Evolutionary conservation across 306 rosid species (phyloP), one percentile per base, ranked within the genome.

Genomic region (Aeschynomene evenia): DNA sequence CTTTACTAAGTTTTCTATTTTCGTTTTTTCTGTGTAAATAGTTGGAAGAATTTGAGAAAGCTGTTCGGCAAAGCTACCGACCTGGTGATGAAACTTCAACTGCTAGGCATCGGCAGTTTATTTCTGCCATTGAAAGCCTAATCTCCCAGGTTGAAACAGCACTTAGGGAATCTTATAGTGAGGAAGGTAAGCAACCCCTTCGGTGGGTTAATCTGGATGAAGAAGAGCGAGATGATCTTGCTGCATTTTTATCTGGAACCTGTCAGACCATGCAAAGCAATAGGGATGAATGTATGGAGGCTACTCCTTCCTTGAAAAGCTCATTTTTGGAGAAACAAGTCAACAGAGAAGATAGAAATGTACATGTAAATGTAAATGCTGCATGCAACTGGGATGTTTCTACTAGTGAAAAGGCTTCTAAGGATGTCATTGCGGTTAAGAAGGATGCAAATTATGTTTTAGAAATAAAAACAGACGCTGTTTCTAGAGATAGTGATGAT

Each of bases 41-140:
- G 98, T 84, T 94, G 87, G 98, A 94, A 62, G 97, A 94, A 76
- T 90, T 94, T 15, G 98, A 84, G 76, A 90, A 73, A 77, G 98
- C 98, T 43, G 91, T 94, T 52, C 80, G 86, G 81, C 80, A 71
- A 79, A 94, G 97, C 87, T 82, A 88, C 63, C 84, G 90, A 53
- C 82, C 74, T 0, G 77, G 88, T 7, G 94, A 90, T 36, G 92
- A 85, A 63, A 74, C 52, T 76, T 67, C 85, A 77, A 52, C 83
- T 49, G 77, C 86, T 42, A 85, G 97, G 81, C 98, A 94, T 28
- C 76, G 85, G 73, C 95, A 94, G 71, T 94, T 94, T 66, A 84
- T 94, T 75, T 64, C 86, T 51, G 97, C 95, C 80, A 87, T 94
- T 48, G 95, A 82, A 78, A 82, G 76, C 82, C 98, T 90, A 80